Base-by-base conservation (phyloP, 2,329 filamentous ascomycete species). In the Exophiala oligosperma region DNA sequence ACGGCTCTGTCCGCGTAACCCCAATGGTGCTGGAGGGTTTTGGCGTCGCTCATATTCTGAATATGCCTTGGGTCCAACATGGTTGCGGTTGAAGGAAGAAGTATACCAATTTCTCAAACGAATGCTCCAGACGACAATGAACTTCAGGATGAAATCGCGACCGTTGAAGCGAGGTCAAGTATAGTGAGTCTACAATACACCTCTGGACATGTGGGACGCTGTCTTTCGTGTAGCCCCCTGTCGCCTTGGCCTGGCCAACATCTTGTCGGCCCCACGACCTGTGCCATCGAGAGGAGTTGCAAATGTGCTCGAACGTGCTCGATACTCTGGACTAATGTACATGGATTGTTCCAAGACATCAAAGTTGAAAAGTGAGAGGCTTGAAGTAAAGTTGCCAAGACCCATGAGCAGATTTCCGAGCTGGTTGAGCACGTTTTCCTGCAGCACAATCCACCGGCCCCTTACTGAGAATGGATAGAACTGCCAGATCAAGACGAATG, bases 1-100 rank as follows among this genome's bases (percentile, higher is more conserved):
- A 84, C 51, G 1, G 78, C 74, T 21, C 83, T 78, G 52, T 75
- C 73, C 2, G 75, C 72, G 66, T 86, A 86, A 0, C 81, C 84
- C 83, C 83, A 87, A 65, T 85, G 80, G 49, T 72, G 73, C 65
- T 77, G 73, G 23, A 79, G 54, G 62, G 56, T 29, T 23, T 44
- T 51, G 1, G 73, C 77, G 29, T 74, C 72, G 66, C 67, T 73
- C 59, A 69, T 65, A 55, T 82, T 73, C 65, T 82, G 79, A 60
- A 81, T 81, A 57, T 79, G 76, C 12, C 59, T 48, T 28, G 52
- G 32, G 24, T 48, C 21, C 40, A 62, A 38, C 35, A 55, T 48
- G 35, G 43, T 53, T 43, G n/a, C 40, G 28, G 38, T 35, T n/a
- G 21, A 44, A 26, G 4, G 52, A 40, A 35, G 32, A 29, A 48